phyloP scores from a whole-genome alignment of 2,329 filamentous ascomycete species.

The Penicillium sp. region DNA sequence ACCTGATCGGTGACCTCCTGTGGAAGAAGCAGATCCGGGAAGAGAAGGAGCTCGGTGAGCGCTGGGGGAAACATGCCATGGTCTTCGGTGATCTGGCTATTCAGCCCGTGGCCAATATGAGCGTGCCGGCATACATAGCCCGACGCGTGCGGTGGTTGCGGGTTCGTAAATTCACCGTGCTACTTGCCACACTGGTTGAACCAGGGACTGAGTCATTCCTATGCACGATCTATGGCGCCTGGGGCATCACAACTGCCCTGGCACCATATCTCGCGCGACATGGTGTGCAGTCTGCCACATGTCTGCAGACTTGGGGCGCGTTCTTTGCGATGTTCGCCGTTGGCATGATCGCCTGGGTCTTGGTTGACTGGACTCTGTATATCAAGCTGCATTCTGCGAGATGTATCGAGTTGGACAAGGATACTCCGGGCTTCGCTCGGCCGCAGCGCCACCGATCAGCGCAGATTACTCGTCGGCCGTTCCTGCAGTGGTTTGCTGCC shows the following conservation, averaged over 20 bases:
- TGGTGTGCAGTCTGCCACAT: slow-evolving; percentile 45
- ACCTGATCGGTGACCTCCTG: slow-evolving; percentile 86
- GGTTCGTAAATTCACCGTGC: slow-evolving; percentile 90
- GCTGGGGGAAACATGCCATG: slow-evolving; percentile 73
- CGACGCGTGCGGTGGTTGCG: slow-evolving; percentile 85
- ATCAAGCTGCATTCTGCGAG: slow-evolving; percentile 67
- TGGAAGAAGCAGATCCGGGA: slow-evolving; percentile 58
- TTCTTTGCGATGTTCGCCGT: slow-evolving; percentile 64
- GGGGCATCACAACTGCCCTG: slow-evolving; percentile 66
- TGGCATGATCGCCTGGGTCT: slow-evolving; percentile 67
- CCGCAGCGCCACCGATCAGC: slow-evolving; percentile 44
- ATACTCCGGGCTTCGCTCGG: slow-evolving; percentile 70
- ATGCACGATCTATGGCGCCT: slow-evolving; percentile 76
- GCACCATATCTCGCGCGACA: slow-evolving; percentile 55
- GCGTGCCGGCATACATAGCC: slow-evolving; percentile 69
- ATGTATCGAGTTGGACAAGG: slow-evolving; percentile 65
- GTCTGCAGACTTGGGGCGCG: slow-evolving; percentile 61
- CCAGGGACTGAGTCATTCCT: slow-evolving; percentile 86
- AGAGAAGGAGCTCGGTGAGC: slow-evolving; percentile 37
- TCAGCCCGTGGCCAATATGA: slow-evolving; percentile 83
- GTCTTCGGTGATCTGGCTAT: slow-evolving; percentile 82
- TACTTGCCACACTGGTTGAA: slow-evolving; percentile 83
- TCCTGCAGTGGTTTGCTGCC: slow-evolving; percentile 69
- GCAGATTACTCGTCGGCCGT: slow-evolving; percentile 50
- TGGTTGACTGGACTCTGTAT: slow-evolving; percentile 70